Conservation (phyloP, 1,139 yeast genomes). For the Barnettozyma hawaiiensis region DNA sequence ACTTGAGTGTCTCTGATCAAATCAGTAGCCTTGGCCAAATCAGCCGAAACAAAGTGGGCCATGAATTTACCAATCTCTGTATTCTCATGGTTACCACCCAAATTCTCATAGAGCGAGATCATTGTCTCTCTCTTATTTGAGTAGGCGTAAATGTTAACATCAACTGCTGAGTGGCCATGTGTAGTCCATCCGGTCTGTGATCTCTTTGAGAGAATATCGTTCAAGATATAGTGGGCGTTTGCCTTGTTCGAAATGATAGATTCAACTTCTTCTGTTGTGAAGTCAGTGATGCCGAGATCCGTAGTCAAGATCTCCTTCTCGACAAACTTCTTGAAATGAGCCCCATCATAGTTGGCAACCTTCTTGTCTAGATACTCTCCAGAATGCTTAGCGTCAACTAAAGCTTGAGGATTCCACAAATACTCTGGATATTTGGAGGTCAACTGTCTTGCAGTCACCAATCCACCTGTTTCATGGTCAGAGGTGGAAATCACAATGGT, state of each 20-base stretch:
- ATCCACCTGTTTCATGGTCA: constrained; percentile 91
- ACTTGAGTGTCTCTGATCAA: constrained; percentile 42
- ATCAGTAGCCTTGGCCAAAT: constrained; percentile 42
- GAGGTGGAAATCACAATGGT: constrained; percentile 74
- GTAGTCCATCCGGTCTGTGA: constrained; percentile 87
- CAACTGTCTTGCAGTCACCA: constrained; percentile 71
- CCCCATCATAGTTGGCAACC: constrained; percentile 32
- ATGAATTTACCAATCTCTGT: constrained; percentile 73
- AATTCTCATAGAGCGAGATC: constrained; percentile 38
- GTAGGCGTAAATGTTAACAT: constrained; percentile 75
- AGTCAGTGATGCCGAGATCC: constrained; percentile 58
- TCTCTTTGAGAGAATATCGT: constrained; percentile 58
- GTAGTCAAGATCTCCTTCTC: constrained; percentile 43
- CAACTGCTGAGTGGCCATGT: constrained; percentile 87
- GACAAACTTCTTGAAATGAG: constrained; percentile 39
- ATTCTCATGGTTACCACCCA: constrained; percentile 80
- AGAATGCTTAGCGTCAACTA: constrained; percentile 61
- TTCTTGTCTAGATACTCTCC: constrained; percentile 56
- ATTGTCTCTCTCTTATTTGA: constrained; percentile 46
- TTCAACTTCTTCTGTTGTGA: constrained; percentile 43
- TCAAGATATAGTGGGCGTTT: constrained; percentile 36
- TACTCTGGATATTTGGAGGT: constrained; percentile 56
- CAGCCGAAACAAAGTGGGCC: constrained; percentile 51
- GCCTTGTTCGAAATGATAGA: constrained; percentile 26
- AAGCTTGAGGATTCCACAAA: constrained; percentile 71